Base-by-base conservation (phyloP, 2,329 filamentous ascomycete genomes). In the Stachybotrys echinatus region DNA sequence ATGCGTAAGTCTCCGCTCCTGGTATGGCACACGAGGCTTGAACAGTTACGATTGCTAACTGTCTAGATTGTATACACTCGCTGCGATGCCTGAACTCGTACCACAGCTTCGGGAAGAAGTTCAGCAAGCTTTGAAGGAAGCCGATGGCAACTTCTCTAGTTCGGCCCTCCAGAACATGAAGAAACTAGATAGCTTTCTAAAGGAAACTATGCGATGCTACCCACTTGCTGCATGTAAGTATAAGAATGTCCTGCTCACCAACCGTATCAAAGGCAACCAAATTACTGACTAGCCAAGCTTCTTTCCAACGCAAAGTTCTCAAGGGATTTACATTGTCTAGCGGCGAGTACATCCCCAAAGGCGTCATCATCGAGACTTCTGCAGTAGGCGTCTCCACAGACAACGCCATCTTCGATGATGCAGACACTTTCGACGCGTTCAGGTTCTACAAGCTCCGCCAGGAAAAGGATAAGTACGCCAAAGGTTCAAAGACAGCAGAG, bases 81-180 rank as follows among this genome's bases (percentile, higher is more conserved):
- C 73, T 0, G 68, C 74, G 6, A 63, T 69, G 54, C 79, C 77
- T 0, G 73, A 81, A 23, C 69, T 77, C 54, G 62, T 78, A 31
- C 65, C 75, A 5, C 70, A 74, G 12, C 61, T 83, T 1, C 73
- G 80, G 2, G 68, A 77, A 19, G 80, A 84, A 54, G 73, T 77
- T 6, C 56, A 65, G 3, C 55, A 64, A 1, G 70, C 68, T 0
- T 56, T 77, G 1, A 59, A 58, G 1, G 63, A 64, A 14, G 58
- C 67, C 20, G 61, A 63, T 22, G 66, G 66, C 2, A 63, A 64
- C 53, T 61, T 61, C 18, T 65, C 60, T 6, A 69, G 61, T 38
- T 58, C 63, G n/a, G 69, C 65, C 6, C 58, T 74, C 53, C 56
- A 60, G 12, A 67, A 66, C 31, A 62, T 71, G 50, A 67, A 67